These are phyloP conservation scores for Rhizopogon vesiculosus DNA, from an alignment of 768 basidiomycete species.

Conservation along the genomic window DNA sequence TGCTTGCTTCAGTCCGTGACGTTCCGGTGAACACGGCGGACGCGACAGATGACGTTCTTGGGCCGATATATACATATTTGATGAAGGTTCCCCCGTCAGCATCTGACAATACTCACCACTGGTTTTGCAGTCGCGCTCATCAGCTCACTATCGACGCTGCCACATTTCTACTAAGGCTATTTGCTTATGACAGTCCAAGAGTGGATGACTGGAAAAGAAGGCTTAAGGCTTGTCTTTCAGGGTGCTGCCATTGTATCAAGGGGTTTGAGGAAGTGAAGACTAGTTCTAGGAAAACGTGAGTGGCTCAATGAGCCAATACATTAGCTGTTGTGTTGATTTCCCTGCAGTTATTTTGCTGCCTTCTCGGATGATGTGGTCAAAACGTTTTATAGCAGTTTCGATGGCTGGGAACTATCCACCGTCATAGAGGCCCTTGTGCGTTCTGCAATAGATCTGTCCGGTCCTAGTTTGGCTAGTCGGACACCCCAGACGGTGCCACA, in stretches of 20 bases:
- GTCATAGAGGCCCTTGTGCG: constrained; percentile 45
- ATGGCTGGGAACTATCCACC: constrained; percentile 57
- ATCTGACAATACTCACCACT: constrained; percentile 50
- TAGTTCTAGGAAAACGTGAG: constrained; percentile 68
- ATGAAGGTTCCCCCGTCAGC: constrained; percentile 38
- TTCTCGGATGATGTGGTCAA: constrained; percentile 47
- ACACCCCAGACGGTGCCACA: constrained; percentile 28
- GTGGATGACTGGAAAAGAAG: constrained; percentile 62
- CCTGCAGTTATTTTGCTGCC: constrained; percentile 66
- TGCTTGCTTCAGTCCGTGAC: constrained; percentile 56
- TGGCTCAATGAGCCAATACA: constrained; percentile 17
- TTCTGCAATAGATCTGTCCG: constrained; percentile 18
- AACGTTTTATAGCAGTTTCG: constrained; percentile 59
- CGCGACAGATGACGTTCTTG: constrained; percentile 45
- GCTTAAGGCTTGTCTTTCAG: constrained; percentile 48
- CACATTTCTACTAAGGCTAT: constrained; percentile 75
- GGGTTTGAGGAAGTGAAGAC: constrained; percentile 61
- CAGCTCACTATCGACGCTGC: constrained; percentile 60
- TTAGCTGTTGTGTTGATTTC: constrained; percentile 8
- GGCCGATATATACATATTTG: constrained; percentile 47
- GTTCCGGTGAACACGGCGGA: constrained; percentile 48
- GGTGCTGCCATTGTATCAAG: constrained; percentile 70
- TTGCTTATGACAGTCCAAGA: constrained; percentile 62
- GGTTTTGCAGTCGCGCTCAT: constrained; percentile 73
- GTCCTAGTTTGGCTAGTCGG: constrained; percentile 1